phyloP scores from a whole-genome alignment of 352 stramenopile species.

The Globisporangium recalcitrans region DNA sequence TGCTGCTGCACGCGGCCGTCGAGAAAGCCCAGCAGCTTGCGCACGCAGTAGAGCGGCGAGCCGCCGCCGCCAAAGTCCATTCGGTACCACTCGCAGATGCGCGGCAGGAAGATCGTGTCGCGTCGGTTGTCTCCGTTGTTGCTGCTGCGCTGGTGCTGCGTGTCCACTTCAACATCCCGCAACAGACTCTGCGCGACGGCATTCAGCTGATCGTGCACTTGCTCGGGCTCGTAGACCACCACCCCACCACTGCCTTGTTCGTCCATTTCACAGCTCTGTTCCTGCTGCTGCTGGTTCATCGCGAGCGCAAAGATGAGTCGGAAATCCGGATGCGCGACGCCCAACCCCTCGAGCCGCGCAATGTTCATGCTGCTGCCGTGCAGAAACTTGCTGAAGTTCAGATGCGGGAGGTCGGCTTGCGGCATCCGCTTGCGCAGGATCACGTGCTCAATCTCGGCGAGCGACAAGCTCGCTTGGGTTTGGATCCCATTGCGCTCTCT shows the following conservation, averaged over 20 bases:
- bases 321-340: slow-evolving; percentile 68
- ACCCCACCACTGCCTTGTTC: slow-evolving; percentile 22
- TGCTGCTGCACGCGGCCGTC: slow-evolving; percentile 34
- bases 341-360: slow-evolving; percentile 25
- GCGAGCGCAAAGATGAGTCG: slow-evolving; percentile 65
- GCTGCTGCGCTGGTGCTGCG: neutral
- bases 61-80: slow-evolving; percentile 50
- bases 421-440: slow-evolving; percentile 57
- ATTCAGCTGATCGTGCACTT: slow-evolving; percentile 76
- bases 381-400: slow-evolving; percentile 16
- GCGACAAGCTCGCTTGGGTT: slow-evolving; percentile 43
- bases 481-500: neutral
- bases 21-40: slow-evolving; percentile 76
- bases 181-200: slow-evolving; percentile 27
- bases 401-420: slow-evolving; percentile 40
- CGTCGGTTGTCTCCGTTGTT: slow-evolving; percentile 9
- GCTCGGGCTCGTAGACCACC: slow-evolving; percentile 27
- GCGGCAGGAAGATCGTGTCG: slow-evolving; percentile 38
- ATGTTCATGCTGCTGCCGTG: neutral
- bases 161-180: slow-evolving; percentile 28
- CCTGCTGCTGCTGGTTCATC: slow-evolving; percentile 57
- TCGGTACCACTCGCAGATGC: slow-evolving; percentile 73
- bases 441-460: slow-evolving; percentile 76
- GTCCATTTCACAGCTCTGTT: slow-evolving; percentile 14
- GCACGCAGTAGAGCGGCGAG: slow-evolving; percentile 50